Percentiles rank a stretch among this genome's conserved stretches.
Evolutionary conservation across 2,329 filamentous ascomycete species (phyloP).

Genomic region (Claviceps africana): DNA sequence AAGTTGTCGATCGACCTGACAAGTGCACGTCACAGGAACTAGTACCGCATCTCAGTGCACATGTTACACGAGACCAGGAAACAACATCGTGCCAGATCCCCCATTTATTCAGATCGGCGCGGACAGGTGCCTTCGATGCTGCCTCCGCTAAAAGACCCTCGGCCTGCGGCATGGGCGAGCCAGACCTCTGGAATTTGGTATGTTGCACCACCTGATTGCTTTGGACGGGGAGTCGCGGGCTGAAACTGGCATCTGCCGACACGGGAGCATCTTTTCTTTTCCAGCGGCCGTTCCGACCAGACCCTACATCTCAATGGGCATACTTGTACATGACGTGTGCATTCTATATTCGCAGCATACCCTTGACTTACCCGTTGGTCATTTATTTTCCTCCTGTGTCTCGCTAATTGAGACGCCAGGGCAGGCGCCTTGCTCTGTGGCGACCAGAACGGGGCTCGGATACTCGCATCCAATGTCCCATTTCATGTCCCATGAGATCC

Average conservation of each 20-base stretch:
- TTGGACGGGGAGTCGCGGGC: background rate
- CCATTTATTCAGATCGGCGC: background rate
- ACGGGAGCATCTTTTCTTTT: background rate
- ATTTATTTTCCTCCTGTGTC: slow-evolving; percentile 1
- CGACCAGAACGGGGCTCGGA: slow-evolving; percentile 1
- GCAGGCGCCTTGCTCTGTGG: background rate
- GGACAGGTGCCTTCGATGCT: background rate
- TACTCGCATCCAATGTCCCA: slow-evolving; percentile 4
- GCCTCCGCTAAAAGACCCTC: background rate
- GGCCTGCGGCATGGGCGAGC: slow-evolving; percentile 2
- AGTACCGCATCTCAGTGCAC: slow-evolving; percentile 6
- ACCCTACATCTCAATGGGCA: background rate
- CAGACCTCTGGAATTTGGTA: slow-evolving; percentile 2
- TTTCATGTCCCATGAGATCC: background rate
- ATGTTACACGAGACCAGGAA: slow-evolving; percentile 2
- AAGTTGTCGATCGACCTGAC: background rate
- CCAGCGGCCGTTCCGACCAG: background rate
- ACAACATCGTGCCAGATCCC: background rate
- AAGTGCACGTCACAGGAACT: slow-evolving; percentile 1
- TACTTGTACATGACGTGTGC: background rate
- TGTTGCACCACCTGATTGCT: slow-evolving; percentile 2
- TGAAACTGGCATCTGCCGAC: background rate
- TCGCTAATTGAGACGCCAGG: slow-evolving; percentile 8
- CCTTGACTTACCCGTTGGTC: background rate
- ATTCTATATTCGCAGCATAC: background rate